Evolutionary conservation across 352 stramenopile genomes (phyloP).

Genomic region (Globisporangium megalacanthum): DNA sequence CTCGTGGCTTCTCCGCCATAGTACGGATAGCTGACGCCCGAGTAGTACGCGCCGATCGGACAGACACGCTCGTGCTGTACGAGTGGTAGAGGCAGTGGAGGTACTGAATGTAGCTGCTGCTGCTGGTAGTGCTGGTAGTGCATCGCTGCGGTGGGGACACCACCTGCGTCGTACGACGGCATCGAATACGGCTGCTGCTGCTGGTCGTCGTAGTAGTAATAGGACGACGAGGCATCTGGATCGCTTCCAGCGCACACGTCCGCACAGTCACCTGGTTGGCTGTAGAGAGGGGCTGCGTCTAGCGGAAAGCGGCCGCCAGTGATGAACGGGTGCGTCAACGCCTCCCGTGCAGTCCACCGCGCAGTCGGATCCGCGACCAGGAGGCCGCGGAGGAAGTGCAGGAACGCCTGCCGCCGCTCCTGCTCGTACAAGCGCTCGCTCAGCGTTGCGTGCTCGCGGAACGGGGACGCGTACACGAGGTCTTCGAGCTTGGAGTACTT

Average conservation of each 20-base stretch:
- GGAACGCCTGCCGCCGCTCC: conserved; percentile 24
- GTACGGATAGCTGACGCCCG: conserved; percentile 2
- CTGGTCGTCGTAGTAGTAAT: neutral
- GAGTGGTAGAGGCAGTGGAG: neutral
- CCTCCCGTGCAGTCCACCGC: conserved; percentile 31
- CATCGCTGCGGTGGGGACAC: neutral
- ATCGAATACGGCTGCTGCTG: neutral
- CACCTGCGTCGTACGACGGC: neutral
- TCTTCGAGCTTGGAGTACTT: conserved; percentile 40
- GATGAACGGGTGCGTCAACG: conserved; percentile 43
- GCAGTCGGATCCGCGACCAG: conserved; percentile 24
- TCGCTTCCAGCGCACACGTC: neutral
- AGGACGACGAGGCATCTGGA: neutral
- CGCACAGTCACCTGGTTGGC: neutral
- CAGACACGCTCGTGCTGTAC: conserved; percentile 9
- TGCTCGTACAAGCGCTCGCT: conserved; percentile 11
- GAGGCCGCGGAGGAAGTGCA: conserved; percentile 31
- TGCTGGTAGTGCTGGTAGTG: neutral
- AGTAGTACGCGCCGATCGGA: conserved; percentile 12
- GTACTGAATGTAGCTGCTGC: neutral
- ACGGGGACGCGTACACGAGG: conserved; percentile 37
- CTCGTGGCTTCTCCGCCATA: neutral
- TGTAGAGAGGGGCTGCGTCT: neutral
- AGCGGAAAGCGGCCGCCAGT: conserved; percentile 23
- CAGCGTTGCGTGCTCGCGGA: conserved; percentile 16